These are phyloP conservation scores for Ettlia oleoabundans DNA, from an alignment of 139 green algal species.

Conservation along the genomic window DNA sequence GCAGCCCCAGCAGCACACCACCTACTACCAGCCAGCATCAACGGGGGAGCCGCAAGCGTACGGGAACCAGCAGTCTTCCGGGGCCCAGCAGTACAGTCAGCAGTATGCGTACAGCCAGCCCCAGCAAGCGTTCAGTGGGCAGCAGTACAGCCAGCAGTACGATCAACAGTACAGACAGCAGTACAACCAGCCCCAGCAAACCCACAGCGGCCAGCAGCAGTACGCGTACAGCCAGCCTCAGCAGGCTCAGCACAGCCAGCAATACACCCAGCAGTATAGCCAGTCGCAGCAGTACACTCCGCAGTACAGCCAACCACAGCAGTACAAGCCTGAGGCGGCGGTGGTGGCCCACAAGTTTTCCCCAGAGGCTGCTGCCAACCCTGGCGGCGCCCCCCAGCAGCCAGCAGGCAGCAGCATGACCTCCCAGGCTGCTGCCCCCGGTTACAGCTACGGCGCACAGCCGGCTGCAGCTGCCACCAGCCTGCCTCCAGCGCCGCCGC, in stretches of 20 bases:
- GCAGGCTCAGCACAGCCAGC: not conserved
- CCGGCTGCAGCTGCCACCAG: not conserved
- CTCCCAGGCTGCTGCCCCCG: not conserved
- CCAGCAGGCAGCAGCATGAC: not conserved
- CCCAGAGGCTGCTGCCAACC: not conserved
- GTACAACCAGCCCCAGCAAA: not conserved
- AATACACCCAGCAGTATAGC: not conserved
- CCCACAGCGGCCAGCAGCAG: not conserved
- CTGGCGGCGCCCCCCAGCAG: not conserved
- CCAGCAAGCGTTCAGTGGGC: not conserved
- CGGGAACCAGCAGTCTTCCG: too few relatives aligned
- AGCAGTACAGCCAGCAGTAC: not conserved
- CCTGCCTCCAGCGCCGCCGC: not conserved
- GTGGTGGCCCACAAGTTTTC: not conserved
- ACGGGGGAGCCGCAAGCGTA: not conserved
- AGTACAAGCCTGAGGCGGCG: not conserved
- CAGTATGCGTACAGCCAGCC: not conserved
- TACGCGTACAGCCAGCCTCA: not conserved
- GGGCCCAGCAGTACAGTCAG: not conserved
- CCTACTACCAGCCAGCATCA: not conserved
- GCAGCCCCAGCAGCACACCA: not conserved
- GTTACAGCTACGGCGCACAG: not conserved
- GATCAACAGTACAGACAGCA: not conserved
- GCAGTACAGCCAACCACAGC: not conserved
- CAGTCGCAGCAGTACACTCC: not conserved